Evolutionary conservation across 768 basidiomycete species (phyloP), one percentile per base, ranked within the genome.

Genomic region (Trametes cubensis): DNA sequence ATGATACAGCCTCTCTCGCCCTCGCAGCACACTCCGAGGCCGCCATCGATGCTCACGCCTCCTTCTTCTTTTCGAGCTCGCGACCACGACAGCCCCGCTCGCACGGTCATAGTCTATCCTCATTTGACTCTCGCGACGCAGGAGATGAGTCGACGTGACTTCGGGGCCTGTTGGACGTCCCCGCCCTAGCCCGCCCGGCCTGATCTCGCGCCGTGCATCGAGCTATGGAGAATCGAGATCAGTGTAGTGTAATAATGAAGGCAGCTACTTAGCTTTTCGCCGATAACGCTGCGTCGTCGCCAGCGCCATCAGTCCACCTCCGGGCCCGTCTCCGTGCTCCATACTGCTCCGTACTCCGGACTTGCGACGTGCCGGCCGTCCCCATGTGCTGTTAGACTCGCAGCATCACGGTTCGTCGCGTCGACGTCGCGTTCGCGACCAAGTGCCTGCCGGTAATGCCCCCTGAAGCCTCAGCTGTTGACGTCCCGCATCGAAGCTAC

Each of bases 1-100:
- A 59, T 59, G 58, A 59, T 59, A 59, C 49, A 44, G 58, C 49
- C 50, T 51, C 48, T 49, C 58, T 4, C 49, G 51, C 41, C 7
- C 39, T 25, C 34, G 23, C 39, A 40, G 18, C 42, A n/a, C 42
- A 17, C 17, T 18, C n/a, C n/a, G n/a, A 44, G 3, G 3, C 17
- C 14, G 26, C 28, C 40, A 26, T 26, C 41, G 26, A 20, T 51
- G 57, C 25, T 20, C 28, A 40, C 21, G 18, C 28, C 46, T 45
- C 25, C 10, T 50, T n/a, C n/a, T n/a, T n/a, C n/a, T n/a, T n/a
- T n/a, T n/a, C n/a, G n/a, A n/a, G n/a, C 47, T 26, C 42, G 42
- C 54, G 18, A 34, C 34, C 6, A 34, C 34, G 34, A 34, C 34
- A 34, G 48, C 18, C 48, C 18, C 26, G 25, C 23, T 44, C 48